These are phyloP conservation scores for Dissophora ornata DNA, from an alignment of 192 early-diverging fungal genomes.

Conservation along the genomic window DNA sequence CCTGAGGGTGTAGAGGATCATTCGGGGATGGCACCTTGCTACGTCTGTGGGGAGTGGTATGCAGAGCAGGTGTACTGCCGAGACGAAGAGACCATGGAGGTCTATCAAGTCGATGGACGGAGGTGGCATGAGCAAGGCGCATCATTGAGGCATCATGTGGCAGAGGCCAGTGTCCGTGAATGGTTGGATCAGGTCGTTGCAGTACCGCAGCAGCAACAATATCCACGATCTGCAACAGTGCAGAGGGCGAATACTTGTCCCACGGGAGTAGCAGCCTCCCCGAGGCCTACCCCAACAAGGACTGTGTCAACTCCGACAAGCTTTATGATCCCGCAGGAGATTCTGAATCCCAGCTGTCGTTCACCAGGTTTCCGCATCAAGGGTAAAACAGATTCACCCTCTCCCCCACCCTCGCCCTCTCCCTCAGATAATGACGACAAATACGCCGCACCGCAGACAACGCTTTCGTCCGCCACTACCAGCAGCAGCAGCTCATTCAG, in stretches of 20 bases:
- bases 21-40: constrained; percentile 37
- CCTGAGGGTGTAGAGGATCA: constrained; percentile 43
- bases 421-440: neutral
- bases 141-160: constrained; percentile 35
- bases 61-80: constrained; percentile 28
- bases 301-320: constrained; percentile 11
- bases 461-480: no score
- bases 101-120: constrained; percentile 21
- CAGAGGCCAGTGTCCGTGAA: constrained; percentile 20
- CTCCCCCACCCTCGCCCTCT: neutral
- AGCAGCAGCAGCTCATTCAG: constrained; percentile 4
- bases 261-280: neutral
- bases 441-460: no score
- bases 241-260: neutral
- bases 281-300: neutral
- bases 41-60: constrained; percentile 53
- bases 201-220: constrained; percentile 10
- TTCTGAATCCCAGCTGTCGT: constrained; percentile 39
- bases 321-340: constrained; percentile 43
- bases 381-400: neutral
- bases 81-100: constrained; percentile 13
- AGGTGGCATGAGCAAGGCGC: constrained; percentile 37
- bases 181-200: constrained; percentile 48
- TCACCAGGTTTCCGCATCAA: constrained; percentile 45
- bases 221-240: neutral